These are phyloP conservation scores for Macrolepiota albuminosa DNA, from an alignment of 768 basidiomycete genomes.

Conservation along the genomic window DNA sequence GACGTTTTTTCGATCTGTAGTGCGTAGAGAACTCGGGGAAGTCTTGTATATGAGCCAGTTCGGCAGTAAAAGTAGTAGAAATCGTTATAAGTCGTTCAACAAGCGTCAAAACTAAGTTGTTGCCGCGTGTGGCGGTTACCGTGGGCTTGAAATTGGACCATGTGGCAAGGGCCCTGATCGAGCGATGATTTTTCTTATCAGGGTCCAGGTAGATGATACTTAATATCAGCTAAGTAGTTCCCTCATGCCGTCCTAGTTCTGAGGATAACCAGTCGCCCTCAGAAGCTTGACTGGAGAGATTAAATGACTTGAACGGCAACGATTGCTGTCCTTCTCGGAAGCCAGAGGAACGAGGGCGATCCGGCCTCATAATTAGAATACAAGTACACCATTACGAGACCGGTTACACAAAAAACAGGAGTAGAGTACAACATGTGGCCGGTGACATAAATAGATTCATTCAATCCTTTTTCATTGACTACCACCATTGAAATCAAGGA, in stretches of 20 bases:
- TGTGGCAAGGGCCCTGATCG: not conserved
- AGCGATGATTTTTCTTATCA: not conserved
- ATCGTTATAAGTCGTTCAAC: constrained; percentile 8
- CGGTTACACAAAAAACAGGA: no score
- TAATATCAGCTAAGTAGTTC: not conserved
- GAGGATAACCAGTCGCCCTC: not conserved
- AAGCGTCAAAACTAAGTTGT: constrained; percentile 8
- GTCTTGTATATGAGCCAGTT: constrained; percentile 17
- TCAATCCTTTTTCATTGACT: not conserved
- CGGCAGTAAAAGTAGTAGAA: constrained; percentile 3
- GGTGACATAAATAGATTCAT: no score
- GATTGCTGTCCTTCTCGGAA: no score
- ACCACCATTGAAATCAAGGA: no score
- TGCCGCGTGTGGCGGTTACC: not conserved
- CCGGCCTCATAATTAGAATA: no score
- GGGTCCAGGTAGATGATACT: not conserved
- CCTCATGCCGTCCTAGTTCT: not conserved
- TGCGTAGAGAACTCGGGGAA: constrained; percentile 9
- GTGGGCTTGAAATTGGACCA: not conserved
- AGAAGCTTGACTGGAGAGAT: not conserved
- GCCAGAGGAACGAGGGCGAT: no score
- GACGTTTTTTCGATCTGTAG: not conserved
- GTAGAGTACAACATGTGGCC: no score
- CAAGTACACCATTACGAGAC: no score
- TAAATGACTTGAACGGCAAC: not conserved